Base-by-base conservation (phyloP, 768 basidiomycete genomes). In the Lactarius evosmus region DNA sequence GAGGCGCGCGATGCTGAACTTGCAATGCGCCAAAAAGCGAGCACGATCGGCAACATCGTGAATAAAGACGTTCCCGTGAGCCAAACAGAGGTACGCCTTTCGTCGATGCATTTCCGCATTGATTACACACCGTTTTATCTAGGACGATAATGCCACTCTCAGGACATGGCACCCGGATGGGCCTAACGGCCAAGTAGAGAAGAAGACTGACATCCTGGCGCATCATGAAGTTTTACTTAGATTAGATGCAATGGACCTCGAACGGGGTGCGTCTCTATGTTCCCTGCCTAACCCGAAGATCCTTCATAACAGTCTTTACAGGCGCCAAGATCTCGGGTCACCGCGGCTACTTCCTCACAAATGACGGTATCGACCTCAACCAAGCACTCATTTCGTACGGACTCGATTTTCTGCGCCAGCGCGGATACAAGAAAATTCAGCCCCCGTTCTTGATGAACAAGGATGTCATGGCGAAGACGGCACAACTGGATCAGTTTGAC, bases 381-480 rank as follows among this genome's bases (percentile, higher is more conserved):
- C 97, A 95, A 75, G 97, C 97, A 0, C 80, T 99, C 54, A 91
- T 98, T 75, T 83, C 87, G 55, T 98, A 98, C 71, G 95, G 93
- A 5, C 86, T 99, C 68, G 91, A 98, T 73, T 99, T 95, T 75
- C 80, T 99, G 58, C 83, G 93, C 38, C 83, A 81, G 58, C 82
- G 81, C 32, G 86, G 84, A 0, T 98, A 91, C 83, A 96, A 87
- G 78, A 98, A 96, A 77, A 85, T 98, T 56, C 93, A 95, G 74
- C 92, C 95, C 3, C 97, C 97, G 0, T 99, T 97, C 80, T 88
- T 99, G 81, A 98, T 99, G 89, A 94, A 93, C 81, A 95, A 94
- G 75, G 92, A 95, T 27, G 83, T 91, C 70, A 99, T 99, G 97
- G 86, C 85, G 62, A 96, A 97, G 79, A 98, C 97, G 0, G 97